Evolutionary conservation across 2,329 filamentous ascomycete species (phyloP), one percentile per base, ranked within the genome.

Genomic region (Alternaria arbusti): DNA sequence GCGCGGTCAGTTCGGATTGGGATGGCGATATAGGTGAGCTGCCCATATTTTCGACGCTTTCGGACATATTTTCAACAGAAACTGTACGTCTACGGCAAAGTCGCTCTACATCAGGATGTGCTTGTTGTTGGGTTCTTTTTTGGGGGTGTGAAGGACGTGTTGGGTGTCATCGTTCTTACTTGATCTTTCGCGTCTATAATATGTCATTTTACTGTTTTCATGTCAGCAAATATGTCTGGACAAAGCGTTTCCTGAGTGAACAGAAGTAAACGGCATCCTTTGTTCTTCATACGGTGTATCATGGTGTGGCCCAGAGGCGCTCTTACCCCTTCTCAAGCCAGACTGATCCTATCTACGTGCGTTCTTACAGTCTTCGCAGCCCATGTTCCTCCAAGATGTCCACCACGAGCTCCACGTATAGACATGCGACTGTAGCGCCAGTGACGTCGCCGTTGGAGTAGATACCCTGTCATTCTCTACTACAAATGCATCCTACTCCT

Each of bases 1-100:
- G 12, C 54, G 60, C 44, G 44, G 44, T 59, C 49, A 59, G 56
- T 11, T 50, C 32, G 23, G 13, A 54, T 59, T 49, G 23, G 43
- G 30, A n/a, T 36, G 15, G 45, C 11, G 36, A 13, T 26, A 57
- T 51, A 46, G 32, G 13, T 32, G n/a, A 50, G 30, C 23, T 54
- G 55, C 15, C 32, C 20, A 22, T 11, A 20, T 10, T 23, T 30
- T 62, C 11, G 40, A 54, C 28, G 28, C 28, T 51, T 40, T 11
- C n/a, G 46, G 49, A 26, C 23, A 7, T 12, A 12, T 30, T 44
- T 10, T 44, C n/a, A n/a, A 26, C 6, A 26, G 30, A 50, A 6
- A 32, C 25, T 22, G 32, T 32, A 26, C 44, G n/a, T 63, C 20
- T 49, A 17, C n/a, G 44, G 49, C 25, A 15, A 59, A n/a, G 25